Evolutionary conservation across 805 yeast genomes (phyloP).

Genomic region (Candida awuae): DNA sequence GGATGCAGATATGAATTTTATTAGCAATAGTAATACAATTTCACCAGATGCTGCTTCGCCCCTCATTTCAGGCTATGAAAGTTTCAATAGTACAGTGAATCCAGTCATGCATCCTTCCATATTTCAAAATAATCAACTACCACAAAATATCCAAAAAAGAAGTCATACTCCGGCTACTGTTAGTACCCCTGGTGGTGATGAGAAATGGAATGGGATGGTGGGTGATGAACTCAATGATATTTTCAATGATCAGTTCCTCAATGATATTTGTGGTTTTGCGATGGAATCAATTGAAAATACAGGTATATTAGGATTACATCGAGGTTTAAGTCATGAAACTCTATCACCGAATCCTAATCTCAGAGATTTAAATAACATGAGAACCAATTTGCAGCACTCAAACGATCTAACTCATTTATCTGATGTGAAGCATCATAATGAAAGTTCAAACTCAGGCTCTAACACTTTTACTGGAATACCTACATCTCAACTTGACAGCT

Average conservation of each 20-base stretch:
- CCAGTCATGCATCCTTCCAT: too few relatives aligned
- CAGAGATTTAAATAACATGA: not conserved
- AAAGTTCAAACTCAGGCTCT: too few relatives aligned
- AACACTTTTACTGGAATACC: too few relatives aligned
- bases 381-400: too few relatives aligned
- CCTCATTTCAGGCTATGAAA: too few relatives aligned
- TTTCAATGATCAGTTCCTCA: constrained; percentile 28
- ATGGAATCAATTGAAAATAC: constrained; percentile 12
- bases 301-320: constrained; percentile 7
- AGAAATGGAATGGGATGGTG: not conserved
- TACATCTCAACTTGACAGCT: not conserved
- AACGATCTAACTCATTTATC: too few relatives aligned
- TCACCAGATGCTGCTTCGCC: too few relatives aligned
- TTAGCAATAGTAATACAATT: too few relatives aligned
- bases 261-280: constrained; percentile 24
- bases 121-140: not conserved
- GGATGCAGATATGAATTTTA: constrained; percentile 1
- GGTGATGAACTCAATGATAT: constrained; percentile 21
- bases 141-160: not conserved
- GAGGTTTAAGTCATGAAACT: not conserved
- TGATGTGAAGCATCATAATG: too few relatives aligned
- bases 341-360: not conserved
- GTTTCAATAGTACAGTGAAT: too few relatives aligned
- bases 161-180: not conserved
- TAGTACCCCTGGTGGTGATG: not conserved